These are phyloP conservation scores for Aspergillus carlsbadensis DNA, from an alignment of 495 filamentous ascomycete genomes.

Conservation along the genomic window DNA sequence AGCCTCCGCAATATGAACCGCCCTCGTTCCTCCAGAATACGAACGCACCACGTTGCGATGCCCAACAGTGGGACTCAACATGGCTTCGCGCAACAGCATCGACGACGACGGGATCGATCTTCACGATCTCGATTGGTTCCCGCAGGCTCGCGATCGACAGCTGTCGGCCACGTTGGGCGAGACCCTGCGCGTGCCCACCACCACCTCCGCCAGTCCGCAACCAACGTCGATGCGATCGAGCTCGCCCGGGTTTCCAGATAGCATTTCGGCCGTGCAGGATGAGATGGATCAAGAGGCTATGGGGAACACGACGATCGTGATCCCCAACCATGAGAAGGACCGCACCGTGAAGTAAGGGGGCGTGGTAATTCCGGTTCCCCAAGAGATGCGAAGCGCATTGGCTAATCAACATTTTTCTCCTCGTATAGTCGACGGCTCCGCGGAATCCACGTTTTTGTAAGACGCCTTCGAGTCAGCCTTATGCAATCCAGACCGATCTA, in stretches of 20 bases:
- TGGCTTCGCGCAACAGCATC: conserved; percentile 3
- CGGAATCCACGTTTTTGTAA: conserved; percentile 46
- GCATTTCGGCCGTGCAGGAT: background rate
- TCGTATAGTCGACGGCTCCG: conserved; percentile 30
- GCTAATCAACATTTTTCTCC: background rate
- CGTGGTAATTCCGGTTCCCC: background rate
- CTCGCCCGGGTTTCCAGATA: background rate
- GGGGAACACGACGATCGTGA: background rate
- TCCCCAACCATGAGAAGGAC: conserved; percentile 17
- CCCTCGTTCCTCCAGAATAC: background rate
- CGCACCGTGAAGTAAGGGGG: conserved; percentile 21
- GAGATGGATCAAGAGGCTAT: background rate
- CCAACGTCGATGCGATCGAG: conserved; percentile 4
- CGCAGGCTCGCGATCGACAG: background rate
- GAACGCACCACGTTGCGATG: background rate
- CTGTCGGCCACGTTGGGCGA: background rate
- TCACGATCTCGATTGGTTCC: conserved; percentile 12
- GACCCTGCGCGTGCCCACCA: conserved; percentile 2
- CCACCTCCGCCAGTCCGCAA: background rate
- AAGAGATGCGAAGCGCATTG: background rate
- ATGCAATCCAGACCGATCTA: background rate
- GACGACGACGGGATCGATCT: conserved; percentile 3
- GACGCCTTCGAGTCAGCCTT: conserved; percentile 7
- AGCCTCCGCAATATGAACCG: background rate
- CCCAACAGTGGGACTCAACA: background rate